phyloP scores from a whole-genome alignment of 2,329 filamentous ascomycete genomes.

The Lachnellula hyalina region DNA sequence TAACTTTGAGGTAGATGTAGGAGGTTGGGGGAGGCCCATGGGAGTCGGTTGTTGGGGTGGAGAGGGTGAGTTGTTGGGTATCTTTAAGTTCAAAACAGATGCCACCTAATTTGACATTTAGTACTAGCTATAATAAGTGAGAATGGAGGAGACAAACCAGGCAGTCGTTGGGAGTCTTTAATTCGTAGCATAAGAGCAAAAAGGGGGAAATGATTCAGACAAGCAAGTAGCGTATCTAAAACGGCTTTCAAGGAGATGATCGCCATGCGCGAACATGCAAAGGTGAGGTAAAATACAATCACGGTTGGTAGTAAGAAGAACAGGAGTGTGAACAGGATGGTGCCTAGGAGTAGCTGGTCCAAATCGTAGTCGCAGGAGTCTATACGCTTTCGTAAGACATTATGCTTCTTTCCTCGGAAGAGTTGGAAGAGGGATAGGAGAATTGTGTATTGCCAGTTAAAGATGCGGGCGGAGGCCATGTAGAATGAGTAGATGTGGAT shows the following conservation, averaged over 20 bases:
- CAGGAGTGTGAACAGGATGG: slow-evolving; percentile 90
- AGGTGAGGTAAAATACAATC: slow-evolving; percentile 93
- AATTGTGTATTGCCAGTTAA: slow-evolving; percentile 97
- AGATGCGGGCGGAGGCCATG: slow-evolving; percentile 91
- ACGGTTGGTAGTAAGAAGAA: slow-evolving; percentile 95
- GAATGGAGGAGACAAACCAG: slow-evolving; percentile 49
- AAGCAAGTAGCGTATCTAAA: slow-evolving; percentile 87
- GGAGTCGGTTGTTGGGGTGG: slow-evolving; percentile 20
- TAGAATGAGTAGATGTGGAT: slow-evolving; percentile 98
- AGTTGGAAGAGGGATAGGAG: slow-evolving; percentile 97
- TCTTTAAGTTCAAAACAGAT: slow-evolving; percentile 87
- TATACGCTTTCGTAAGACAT: slow-evolving; percentile 92
- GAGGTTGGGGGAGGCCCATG: slow-evolving; percentile 53
- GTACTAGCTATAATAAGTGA: slow-evolving; percentile 1
- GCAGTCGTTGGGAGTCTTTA: slow-evolving; percentile 86
- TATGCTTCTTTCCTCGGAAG: slow-evolving; percentile 96
- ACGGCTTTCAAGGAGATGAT: slow-evolving; percentile 90
- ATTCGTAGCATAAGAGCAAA: slow-evolving; percentile 95
- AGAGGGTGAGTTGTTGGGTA: slow-evolving; percentile 50
- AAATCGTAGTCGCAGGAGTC: slow-evolving; percentile 98
- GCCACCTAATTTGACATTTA: slow-evolving; percentile 48
- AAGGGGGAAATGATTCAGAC: slow-evolving; percentile 93
- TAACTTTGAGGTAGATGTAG: slow-evolving; percentile 79
- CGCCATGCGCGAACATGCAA: slow-evolving; percentile 87
- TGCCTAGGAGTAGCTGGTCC: slow-evolving; percentile 91